Conservation (phyloP, 2,329 filamentous ascomycete species). For the Polychaeton citri region DNA sequence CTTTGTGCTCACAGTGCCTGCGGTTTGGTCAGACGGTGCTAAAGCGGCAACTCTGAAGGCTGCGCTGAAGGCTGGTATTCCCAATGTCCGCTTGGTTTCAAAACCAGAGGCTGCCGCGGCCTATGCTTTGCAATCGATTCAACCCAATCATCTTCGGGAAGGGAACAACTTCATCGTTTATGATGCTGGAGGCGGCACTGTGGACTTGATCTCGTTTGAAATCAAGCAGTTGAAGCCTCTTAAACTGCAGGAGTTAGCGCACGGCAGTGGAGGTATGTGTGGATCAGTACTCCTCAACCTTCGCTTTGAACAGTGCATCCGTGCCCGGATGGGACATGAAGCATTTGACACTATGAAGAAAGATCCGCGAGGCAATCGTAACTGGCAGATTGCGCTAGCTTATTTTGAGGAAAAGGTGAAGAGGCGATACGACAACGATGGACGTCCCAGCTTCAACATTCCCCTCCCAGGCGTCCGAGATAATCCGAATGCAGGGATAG, state of each 20-base stretch:
- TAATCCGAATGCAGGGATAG: slow-evolving; percentile 59
- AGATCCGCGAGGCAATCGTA: slow-evolving; percentile 54
- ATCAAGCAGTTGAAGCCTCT: slow-evolving; percentile 61
- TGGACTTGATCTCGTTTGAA: slow-evolving; percentile 72
- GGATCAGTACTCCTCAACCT: slow-evolving; percentile 72
- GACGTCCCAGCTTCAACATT: slow-evolving; percentile 53
- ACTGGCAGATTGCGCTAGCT: slow-evolving; percentile 55
- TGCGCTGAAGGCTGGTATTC: slow-evolving; percentile 67
- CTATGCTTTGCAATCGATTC: slow-evolving; percentile 66
- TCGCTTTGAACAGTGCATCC: slow-evolving; percentile 65
- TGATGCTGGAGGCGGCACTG: slow-evolving; percentile 44
- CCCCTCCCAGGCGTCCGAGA: slow-evolving; percentile 66
- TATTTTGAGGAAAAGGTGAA: slow-evolving; percentile 82
- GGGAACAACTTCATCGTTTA: slow-evolving; percentile 49
- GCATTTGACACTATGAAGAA: slow-evolving; percentile 59
- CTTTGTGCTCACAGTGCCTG: slow-evolving; percentile 69
- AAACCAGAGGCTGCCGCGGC: slow-evolving; percentile 71
- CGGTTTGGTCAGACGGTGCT: slow-evolving; percentile 75
- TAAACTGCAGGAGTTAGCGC: slow-evolving; percentile 62
- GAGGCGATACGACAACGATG: slow-evolving; percentile 66
- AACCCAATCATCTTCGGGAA: slow-evolving; percentile 57
- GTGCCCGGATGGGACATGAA: slow-evolving; percentile 50
- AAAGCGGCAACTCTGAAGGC: slow-evolving; percentile 71
- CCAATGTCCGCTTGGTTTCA: slow-evolving; percentile 61
- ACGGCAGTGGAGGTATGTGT: slow-evolving; percentile 65